Conservation (phyloP, 495 filamentous ascomycete genomes). For the Aspergillus coremiiformis region DNA sequence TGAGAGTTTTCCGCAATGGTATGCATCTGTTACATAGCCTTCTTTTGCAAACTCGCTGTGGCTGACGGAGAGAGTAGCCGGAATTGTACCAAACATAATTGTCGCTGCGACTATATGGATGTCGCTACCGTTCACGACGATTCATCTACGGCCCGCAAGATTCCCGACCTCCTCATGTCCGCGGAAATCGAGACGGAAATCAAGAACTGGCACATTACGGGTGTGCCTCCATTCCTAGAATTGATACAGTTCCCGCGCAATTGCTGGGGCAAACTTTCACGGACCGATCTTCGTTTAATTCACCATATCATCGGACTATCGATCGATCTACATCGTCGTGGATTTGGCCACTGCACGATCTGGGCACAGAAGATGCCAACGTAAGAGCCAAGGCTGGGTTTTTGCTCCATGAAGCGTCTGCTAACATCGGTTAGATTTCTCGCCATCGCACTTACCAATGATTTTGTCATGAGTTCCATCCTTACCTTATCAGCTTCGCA, state of each 20-base stretch:
- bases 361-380: slow-evolving; percentile 90
- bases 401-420: not conserved
- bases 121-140: slow-evolving; percentile 55
- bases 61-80: slow-evolving; percentile 48
- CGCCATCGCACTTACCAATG: slow-evolving; percentile 66
- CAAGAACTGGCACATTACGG: slow-evolving; percentile 75
- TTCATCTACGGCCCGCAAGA: slow-evolving; percentile 56
- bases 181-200: slow-evolving; percentile 73
- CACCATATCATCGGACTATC: slow-evolving; percentile 86
- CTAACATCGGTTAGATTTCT: slow-evolving; percentile 57
- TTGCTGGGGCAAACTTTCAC: slow-evolving; percentile 54
- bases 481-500: slow-evolving; percentile 87
- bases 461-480: slow-evolving; percentile 89
- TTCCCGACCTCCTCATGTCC: slow-evolving; percentile 74
- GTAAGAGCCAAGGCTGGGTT: slow-evolving; percentile 48
- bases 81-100: slow-evolving; percentile 98
- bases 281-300: slow-evolving; percentile 76
- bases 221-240: slow-evolving; percentile 79
- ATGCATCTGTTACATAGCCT: slow-evolving; percentile 20
- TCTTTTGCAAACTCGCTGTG: not conserved
- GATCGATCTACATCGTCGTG: slow-evolving; percentile 67
- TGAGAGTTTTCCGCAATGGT: slow-evolving; percentile 98
- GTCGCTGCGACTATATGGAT: slow-evolving; percentile 95
- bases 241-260: slow-evolving; percentile 60
- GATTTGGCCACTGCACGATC: slow-evolving; percentile 71